Evolutionary conservation across 257 asterid genomes (phyloP), one percentile per base, ranked within the genome.

Genomic region (Prunella vulgaris): DNA sequence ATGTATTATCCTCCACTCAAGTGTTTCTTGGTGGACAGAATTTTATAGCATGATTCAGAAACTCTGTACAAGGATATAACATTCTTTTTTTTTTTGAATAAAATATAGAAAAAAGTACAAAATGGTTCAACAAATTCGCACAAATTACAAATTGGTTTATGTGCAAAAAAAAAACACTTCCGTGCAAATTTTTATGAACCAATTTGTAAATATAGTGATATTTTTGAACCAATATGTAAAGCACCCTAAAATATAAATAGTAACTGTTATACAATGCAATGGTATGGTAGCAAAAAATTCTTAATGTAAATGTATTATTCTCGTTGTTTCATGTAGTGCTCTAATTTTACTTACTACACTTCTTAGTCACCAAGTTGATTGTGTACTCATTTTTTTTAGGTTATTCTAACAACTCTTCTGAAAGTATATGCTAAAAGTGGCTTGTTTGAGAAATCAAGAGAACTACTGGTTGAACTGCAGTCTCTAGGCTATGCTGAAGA

Each of bases 381-480:
- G 48, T 60, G 21, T 3, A 20, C 22, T 2, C 12, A 5, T 66
- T 52, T 38, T 30, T 71, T 88, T 76, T 96, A 93, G 98, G 94
- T 93, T 68, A 79, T 82, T 74, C 74, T 88, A 42, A 88, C 97
- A 40, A 93, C 98, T 80, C 78, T 88, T 72, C 83, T 93, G 73
- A 93, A 93, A 78, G 98, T 88, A 68, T 88, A 88, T 69, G 97
- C 86, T 64, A 90, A 79, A 81, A 85, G 91, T 51, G 87, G 90
- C 58, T 83, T 90, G 79, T 88, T 90, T 82, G 96, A 87, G 74
- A 90, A 88, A 83, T 85, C 98, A 60, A 88, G 96, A 77, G 87
- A 82, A 78, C 81, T 93, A 35, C 74, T 93, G 66, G 77, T 78
- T 76, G 94, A 93, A 77, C 78, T 93, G 83, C 87, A 88, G 73